These are phyloP conservation scores for Dalbergia cultrata DNA, from an alignment of 306 rosid species.

Conservation along the genomic window DNA sequence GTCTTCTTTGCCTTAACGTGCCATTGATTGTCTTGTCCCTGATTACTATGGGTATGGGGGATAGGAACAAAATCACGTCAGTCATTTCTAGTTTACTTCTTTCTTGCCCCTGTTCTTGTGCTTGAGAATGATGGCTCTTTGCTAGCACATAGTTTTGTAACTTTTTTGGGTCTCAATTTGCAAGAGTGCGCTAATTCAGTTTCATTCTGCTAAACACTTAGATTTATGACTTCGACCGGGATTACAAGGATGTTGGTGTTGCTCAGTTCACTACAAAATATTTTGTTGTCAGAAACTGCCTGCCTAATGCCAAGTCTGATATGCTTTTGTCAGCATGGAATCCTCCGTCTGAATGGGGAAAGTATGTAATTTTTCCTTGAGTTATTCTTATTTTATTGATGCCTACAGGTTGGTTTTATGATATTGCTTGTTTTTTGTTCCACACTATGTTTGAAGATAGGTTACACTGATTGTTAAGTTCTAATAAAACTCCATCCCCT, in stretches of 20 bases:
- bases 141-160: conserved; percentile 27
- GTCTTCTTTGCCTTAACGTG: conserved; percentile 20
- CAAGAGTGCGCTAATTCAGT: conserved; percentile 47
- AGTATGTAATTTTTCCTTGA: conserved; percentile 66
- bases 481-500: background rate
- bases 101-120: conserved; percentile 35
- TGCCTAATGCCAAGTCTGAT: conserved; percentile 88
- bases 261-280: conserved; percentile 91
- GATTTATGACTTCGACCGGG: conserved; percentile 97
- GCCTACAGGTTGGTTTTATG: conserved; percentile 36
- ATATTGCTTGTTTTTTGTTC: conserved; percentile 37
- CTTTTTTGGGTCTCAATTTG: conserved; percentile 40
- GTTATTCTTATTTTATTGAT: conserved; percentile 45
- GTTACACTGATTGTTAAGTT: conserved; percentile 4
- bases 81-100: conserved; percentile 35
- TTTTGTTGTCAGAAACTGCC: conserved; percentile 96
- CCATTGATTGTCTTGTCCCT: conserved; percentile 20
- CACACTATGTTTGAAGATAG: conserved; percentile 20
- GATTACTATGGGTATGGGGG: background rate
- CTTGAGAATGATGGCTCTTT: conserved; percentile 33
- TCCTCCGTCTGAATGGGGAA: conserved; percentile 94
- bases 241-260: conserved; percentile 96
- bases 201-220: conserved; percentile 49
- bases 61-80: conserved; percentile 13
- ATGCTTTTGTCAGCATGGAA: conserved; percentile 98